Conservation (phyloP, 495 filamentous ascomycete species). For the Penicillium crystallinum region DNA sequence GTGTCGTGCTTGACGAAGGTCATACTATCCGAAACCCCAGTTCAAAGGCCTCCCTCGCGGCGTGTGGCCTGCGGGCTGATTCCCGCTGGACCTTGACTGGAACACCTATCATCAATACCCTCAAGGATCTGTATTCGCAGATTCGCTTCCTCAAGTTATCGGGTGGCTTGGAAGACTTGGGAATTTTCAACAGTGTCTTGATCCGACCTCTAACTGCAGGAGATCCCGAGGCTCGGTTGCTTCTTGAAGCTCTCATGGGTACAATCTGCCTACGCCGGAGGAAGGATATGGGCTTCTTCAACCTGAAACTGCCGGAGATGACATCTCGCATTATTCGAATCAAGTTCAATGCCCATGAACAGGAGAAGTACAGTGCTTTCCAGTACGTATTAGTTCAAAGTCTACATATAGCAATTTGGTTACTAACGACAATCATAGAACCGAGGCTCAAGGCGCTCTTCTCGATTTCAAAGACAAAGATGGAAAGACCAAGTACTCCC, state of each 20-base stretch:
- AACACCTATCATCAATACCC: conserved; percentile 70
- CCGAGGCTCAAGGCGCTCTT: conserved; percentile 71
- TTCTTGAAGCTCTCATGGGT: conserved; percentile 73
- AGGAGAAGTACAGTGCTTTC: conserved; percentile 74
- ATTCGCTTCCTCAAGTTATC: conserved; percentile 72
- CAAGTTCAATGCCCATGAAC: conserved; percentile 68
- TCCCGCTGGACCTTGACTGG: conserved; percentile 82
- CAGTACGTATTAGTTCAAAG: conserved; percentile 36
- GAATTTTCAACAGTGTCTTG: conserved; percentile 71
- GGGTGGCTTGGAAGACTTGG: conserved; percentile 69
- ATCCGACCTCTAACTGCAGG: conserved; percentile 63
- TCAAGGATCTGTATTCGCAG: conserved; percentile 79
- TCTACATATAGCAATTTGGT: background rate
- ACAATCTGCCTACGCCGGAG: conserved; percentile 79
- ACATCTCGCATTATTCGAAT: conserved; percentile 78
- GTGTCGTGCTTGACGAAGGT: conserved; percentile 83
- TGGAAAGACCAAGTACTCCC: conserved; percentile 50
- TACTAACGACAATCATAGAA: conserved; percentile 33
- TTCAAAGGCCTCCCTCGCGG: conserved; percentile 66
- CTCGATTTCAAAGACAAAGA: conserved; percentile 50
- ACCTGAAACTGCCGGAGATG: conserved; percentile 72
- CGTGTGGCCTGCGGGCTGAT: conserved; percentile 58
- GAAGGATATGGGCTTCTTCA: conserved; percentile 88
- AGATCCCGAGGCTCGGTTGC: conserved; percentile 51
- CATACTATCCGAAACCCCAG: conserved; percentile 77